Conservation (phyloP, 257 asterid species). For the Gardenia jasminoides region DNA sequence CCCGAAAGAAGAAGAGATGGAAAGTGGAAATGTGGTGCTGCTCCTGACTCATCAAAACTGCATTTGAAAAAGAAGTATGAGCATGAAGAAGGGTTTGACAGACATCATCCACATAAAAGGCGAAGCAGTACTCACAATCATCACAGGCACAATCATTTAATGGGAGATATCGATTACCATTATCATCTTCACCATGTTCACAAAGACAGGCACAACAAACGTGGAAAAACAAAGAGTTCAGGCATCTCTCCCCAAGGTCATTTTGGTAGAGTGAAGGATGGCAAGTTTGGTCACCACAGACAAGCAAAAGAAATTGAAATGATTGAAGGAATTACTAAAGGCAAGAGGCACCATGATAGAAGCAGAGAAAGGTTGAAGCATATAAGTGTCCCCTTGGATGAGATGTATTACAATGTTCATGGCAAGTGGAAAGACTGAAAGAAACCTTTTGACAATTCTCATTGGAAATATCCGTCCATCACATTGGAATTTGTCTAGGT, state of each 20-base stretch:
- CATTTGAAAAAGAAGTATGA: slow-evolving; percentile 36
- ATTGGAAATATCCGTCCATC: background rate
- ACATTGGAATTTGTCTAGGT: background rate
- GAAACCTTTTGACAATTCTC: background rate
- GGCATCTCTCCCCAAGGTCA: slow-evolving; percentile 33
- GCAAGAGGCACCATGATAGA: slow-evolving; percentile 16
- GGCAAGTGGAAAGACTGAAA: slow-evolving; percentile 25
- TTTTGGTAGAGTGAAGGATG: slow-evolving; percentile 33
- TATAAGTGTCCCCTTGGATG: slow-evolving; percentile 20
- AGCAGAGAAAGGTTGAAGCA: slow-evolving; percentile 29
- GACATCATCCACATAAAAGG: slow-evolving; percentile 40
- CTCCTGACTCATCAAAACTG: slow-evolving; percentile 28
- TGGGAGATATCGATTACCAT: slow-evolving; percentile 48
- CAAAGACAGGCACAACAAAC: slow-evolving; percentile 60
- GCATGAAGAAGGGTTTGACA: slow-evolving; percentile 45
- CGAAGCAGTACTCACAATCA: slow-evolving; percentile 30
- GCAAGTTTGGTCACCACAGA: slow-evolving; percentile 35
- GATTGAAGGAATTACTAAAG: slow-evolving; percentile 20
- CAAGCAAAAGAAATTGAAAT: slow-evolving; percentile 37
- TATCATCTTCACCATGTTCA: slow-evolving; percentile 73
- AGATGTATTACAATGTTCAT: slow-evolving; percentile 13
- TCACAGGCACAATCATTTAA: slow-evolving; percentile 33
- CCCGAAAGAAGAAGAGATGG: slow-evolving; percentile 25
- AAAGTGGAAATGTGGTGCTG: slow-evolving; percentile 27
- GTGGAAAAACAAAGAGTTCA: slow-evolving; percentile 43